Conservation (phyloP, 129 eudicot species). For the Tanacetum coccineum region DNA sequence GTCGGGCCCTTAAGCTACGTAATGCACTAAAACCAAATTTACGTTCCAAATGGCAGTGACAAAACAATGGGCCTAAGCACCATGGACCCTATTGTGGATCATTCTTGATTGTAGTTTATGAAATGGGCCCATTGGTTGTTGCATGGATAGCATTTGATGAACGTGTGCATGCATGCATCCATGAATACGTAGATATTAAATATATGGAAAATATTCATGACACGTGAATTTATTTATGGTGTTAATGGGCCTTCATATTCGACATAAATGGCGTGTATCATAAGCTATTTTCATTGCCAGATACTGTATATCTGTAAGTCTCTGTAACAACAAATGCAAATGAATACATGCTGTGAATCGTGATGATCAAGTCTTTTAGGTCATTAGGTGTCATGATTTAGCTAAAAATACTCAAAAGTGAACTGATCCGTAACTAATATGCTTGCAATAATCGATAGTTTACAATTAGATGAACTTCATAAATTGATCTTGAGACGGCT, state of each 20-base stretch:
- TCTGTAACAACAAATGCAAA: no score
- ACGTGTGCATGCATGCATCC: constrained; percentile 33
- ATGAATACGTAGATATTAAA: constrained; percentile 20
- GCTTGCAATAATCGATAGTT: no score
- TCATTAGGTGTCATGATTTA: no score
- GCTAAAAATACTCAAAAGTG: no score
- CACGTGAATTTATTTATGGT: constrained; percentile 7
- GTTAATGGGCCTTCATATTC: not conserved
- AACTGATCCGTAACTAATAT: no score
- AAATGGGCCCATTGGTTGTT: not conserved
- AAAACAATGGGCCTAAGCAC: constrained; percentile 3
- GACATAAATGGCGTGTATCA: not conserved
- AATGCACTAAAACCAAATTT: constrained; percentile 20
- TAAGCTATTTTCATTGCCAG: not conserved
- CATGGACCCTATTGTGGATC: constrained; percentile 14
- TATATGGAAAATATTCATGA: constrained; percentile 8
- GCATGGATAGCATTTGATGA: constrained; percentile 18
- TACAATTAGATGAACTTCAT: no score
- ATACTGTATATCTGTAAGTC: no score
- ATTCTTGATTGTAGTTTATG: constrained; percentile 8
- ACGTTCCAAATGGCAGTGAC: constrained; percentile 9
- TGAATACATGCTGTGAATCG: no score
- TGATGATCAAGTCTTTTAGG: no score
- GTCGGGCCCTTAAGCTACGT: constrained; percentile 16
- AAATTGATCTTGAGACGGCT: no score